These are phyloP conservation scores for Cryptococcus jaspeensis DNA, from an alignment of 1,284 basidiomycete species.

Conservation along the genomic window DNA sequence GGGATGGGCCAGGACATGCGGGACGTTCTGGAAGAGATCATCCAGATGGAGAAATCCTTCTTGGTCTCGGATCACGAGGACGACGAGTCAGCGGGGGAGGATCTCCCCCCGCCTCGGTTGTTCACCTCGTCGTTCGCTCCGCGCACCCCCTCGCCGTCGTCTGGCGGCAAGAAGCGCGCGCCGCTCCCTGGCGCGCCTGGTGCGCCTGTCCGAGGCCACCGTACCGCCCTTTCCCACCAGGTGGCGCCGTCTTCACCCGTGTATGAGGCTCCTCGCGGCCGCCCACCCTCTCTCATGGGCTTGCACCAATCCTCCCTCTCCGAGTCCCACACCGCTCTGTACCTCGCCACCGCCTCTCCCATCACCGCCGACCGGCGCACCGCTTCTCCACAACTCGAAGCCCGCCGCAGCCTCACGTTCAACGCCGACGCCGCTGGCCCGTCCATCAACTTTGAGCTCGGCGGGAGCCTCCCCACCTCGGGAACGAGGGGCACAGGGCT, in stretches of 20 bases:
- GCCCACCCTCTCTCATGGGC: constrained; percentile 31
- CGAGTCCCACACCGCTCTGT: constrained; percentile 47
- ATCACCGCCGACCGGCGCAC: constrained; percentile 25
- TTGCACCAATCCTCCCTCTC: constrained; percentile 44
- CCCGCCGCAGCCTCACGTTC: constrained; percentile 37
- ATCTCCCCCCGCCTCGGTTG: constrained; percentile 11
- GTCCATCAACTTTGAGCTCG: constrained; percentile 16
- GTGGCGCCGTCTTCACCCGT: constrained; percentile 6
- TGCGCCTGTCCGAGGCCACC: constrained; percentile 30
- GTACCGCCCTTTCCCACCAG: constrained; percentile 18
- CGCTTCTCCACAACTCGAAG: constrained; percentile 36
- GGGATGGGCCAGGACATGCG: constrained; percentile 48
- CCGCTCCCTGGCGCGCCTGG: constrained; percentile 21
- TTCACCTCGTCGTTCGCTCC: constrained; percentile 37
- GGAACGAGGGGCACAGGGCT: not conserved
- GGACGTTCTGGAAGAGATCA: constrained; percentile 51
- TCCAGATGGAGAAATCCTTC: constrained; percentile 51
- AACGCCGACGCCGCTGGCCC: constrained; percentile 40
- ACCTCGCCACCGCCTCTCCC: constrained; percentile 47
- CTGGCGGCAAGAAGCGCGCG: constrained; percentile 13
- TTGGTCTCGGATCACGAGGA: constrained; percentile 26
- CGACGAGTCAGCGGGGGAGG: not conserved
- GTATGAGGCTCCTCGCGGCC: constrained; percentile 1
- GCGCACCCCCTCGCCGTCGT: constrained; percentile 35
- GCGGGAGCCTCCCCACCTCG: not conserved